Base-by-base conservation (phyloP, 306 rosid species). In the Corylus avellana region DNA sequence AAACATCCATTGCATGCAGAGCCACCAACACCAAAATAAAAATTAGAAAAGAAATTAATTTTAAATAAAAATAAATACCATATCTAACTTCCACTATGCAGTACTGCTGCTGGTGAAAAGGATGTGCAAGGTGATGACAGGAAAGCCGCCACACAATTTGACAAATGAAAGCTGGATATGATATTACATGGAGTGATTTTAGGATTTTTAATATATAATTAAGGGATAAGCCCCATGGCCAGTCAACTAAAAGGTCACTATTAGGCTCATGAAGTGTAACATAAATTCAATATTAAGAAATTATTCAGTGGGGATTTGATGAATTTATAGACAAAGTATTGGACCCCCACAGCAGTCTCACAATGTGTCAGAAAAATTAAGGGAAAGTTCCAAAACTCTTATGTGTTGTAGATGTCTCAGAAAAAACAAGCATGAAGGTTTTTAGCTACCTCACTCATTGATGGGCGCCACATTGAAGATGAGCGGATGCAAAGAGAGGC, bases 401-500 rank as follows among this genome's bases (percentile, higher is more conserved):
- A 42, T 59, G n/a, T 22, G 29, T 4, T 0, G 7, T 1, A 59
- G 29, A 59, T 59, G 3, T 27, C 29, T 49, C 13, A 49, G 53
- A 49, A 49, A 49, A 12, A 3, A 42, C 46, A 42, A 42, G 46
- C 7, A 5, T 42, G 46, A 42, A 42, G 8, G 46, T 42, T 49
- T 7, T 27, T 62, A 78, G 48, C 14, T 91, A 96, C 99, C 98
- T 96, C 88, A 22, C 75, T 89, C 88, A 93, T 93, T 84, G 88
- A 87, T 50, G 99, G 99, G 75, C 98, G 84, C 97, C 97, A 91
- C 67, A 83, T 80, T 3, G 98, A 81, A 57, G 94, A 87, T 56
- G 97, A 91, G 46, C 97, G 64, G 10, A 96, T 93, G 81, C 99
- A 90, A 0, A 96, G 85, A 62, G 96, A 91, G 14, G 98, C 98